A percentile compares a stretch with the other conserved stretches of the same genome.
Conservation (phyloP, 257 asterid genomes). For the Verbascum thapsus region DNA sequence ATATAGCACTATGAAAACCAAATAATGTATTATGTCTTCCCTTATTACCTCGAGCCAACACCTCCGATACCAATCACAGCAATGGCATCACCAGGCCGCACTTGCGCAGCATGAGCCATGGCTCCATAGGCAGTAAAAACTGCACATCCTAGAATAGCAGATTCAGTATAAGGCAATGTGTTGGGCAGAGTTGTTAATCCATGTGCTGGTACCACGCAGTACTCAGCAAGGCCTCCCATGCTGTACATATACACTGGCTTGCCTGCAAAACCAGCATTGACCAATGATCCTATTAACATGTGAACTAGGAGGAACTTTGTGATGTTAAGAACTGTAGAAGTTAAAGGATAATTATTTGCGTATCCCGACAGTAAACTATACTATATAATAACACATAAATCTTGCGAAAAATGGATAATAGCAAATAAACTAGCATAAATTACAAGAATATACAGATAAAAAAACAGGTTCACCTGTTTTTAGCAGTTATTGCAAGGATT, state of each 20-base stretch:
- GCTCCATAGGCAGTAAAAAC: slow-evolving; percentile 99
- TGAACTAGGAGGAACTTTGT: slow-evolving; percentile 22
- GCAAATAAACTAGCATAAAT: not conserved
- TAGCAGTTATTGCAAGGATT: not conserved
- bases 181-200: slow-evolving; percentile 77
- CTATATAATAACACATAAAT: not conserved
- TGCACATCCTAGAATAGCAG: slow-evolving; percentile 96
- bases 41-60: slow-evolving; percentile 90
- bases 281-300: slow-evolving; percentile 28
- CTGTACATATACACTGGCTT: slow-evolving; percentile 98
- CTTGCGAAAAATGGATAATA: not conserved
- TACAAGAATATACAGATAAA: slow-evolving; percentile 13
- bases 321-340: not conserved
- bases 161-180: slow-evolving; percentile 86
- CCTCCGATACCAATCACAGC: slow-evolving; percentile 99
- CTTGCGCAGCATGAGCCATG: slow-evolving; percentile 98
- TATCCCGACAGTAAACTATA: not conserved
- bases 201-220: slow-evolving; percentile 92
- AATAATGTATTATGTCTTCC: not conserved
- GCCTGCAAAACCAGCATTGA: slow-evolving; percentile 53
- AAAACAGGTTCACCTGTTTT: slow-evolving; percentile 1
- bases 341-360: not conserved
- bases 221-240: slow-evolving; percentile 99
- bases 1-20: slow-evolving; percentile 7
- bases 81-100: slow-evolving; percentile 84